These are phyloP conservation scores for Barbarea vulgaris DNA, from an alignment of 345 rosid species.

Conservation along the genomic window DNA sequence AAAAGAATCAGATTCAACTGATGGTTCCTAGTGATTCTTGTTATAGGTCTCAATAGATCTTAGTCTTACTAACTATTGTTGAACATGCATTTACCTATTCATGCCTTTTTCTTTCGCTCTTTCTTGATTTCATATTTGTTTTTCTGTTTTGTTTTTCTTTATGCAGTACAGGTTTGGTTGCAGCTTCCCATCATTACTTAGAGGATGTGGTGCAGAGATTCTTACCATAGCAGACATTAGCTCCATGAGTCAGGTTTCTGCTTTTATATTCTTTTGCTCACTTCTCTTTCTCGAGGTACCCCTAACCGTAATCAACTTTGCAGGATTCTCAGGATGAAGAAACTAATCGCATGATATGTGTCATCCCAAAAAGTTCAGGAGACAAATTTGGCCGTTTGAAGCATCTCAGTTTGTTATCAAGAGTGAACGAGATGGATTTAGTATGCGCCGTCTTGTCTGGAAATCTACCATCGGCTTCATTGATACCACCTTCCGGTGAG, in stretches of 20 bases:
- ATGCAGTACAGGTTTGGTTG: conserved; percentile 69
- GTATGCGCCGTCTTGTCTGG: conserved; percentile 71
- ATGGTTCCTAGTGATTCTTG: conserved; percentile 7
- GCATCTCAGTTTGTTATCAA: conserved; percentile 57
- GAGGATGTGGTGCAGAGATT: conserved; percentile 63
- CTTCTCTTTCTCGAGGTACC: conserved; percentile 19
- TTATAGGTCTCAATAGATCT: not conserved
- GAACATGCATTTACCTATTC: conserved; percentile 6
- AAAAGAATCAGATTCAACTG: not conserved
- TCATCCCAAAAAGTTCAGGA: conserved; percentile 58
- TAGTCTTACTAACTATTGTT: not conserved
- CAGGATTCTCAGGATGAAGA: conserved; percentile 59
- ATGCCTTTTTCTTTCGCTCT: not conserved
- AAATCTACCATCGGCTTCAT: conserved; percentile 53
- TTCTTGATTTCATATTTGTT: not conserved
- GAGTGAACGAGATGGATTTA: conserved; percentile 71
- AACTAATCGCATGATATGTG: conserved; percentile 47
- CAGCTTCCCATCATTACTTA: conserved; percentile 55
- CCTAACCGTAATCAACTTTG: conserved; percentile 25
- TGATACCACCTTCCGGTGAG: conserved; percentile 68
- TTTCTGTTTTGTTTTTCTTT: not conserved
- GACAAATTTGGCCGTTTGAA: conserved; percentile 49
- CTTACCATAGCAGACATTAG: conserved; percentile 51
- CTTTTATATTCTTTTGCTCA: conserved; percentile 10
- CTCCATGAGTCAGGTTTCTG: conserved; percentile 70